phyloP scores from a whole-genome alignment of 306 rosid genomes.

The Corylus heterophylla region DNA sequence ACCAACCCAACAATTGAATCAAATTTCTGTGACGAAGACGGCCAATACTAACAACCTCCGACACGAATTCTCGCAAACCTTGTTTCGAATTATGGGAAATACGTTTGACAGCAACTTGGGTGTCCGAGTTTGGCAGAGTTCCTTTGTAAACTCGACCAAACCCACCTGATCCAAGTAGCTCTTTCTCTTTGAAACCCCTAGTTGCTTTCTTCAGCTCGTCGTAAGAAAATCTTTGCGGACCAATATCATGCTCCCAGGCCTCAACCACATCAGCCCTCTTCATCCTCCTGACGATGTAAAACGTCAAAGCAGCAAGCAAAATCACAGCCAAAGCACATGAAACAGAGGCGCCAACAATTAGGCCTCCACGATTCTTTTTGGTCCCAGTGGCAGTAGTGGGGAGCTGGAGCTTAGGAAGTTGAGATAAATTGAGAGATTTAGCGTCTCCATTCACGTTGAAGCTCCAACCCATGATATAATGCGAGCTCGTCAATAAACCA shows the following conservation, averaged over 20 bases:
- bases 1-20: conserved; percentile 41
- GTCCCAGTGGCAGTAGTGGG: no score
- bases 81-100: conserved; percentile 31
- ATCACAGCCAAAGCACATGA: not conserved
- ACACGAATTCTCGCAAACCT: conserved; percentile 29
- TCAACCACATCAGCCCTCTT: conserved; percentile 32
- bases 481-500: no score
- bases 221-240: conserved; percentile 38
- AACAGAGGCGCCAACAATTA: no score
- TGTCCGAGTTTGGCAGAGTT: conserved; percentile 17
- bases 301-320: not conserved
- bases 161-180: conserved; percentile 38
- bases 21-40: conserved; percentile 34
- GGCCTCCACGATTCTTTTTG: no score
- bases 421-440: no score
- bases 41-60: conserved; percentile 35
- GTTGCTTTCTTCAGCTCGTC: conserved; percentile 34
- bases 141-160: conserved; percentile 40
- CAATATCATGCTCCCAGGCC: conserved; percentile 36
- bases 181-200: conserved; percentile 29
- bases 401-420: no score
- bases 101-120: conserved; percentile 34
- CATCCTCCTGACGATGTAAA: conserved; percentile 10
- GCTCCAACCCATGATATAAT: no score
- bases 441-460: no score